Evolutionary conservation across 352 stramenopile genomes (phyloP).

Genomic region (Phytophthora capsici): DNA sequence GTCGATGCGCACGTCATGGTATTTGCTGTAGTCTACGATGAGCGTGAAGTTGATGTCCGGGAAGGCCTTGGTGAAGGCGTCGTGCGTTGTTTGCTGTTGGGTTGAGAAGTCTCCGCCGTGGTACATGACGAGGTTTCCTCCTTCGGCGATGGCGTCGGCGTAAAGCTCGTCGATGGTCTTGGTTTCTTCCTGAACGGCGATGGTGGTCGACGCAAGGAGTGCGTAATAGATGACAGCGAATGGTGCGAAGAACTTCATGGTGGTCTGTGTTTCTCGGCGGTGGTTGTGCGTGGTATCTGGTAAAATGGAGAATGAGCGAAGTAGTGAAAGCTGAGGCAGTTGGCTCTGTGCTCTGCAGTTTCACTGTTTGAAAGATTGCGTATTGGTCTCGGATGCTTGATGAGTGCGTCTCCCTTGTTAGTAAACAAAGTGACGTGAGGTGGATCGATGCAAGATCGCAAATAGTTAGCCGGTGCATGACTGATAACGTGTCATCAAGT

Average conservation of each 20-base stretch:
- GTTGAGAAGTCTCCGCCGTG: conserved; percentile 41
- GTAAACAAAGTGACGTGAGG: too few relatives aligned
- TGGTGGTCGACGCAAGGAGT: conserved; percentile 11
- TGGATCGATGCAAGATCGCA: too few relatives aligned
- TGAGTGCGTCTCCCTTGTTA: too few relatives aligned
- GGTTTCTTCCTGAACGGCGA: conserved; percentile 46
- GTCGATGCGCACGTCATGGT: conserved; percentile 66
- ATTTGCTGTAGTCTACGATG: conserved; percentile 65
- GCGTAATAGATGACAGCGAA: conserved; percentile 12
- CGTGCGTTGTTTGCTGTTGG: conserved; percentile 31
- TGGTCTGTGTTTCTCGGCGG: neutral
- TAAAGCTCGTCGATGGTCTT: conserved; percentile 55
- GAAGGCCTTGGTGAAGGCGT: conserved; percentile 41
- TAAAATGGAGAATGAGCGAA: conserved; percentile 21
- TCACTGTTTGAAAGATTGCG: too few relatives aligned
- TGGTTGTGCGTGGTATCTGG: neutral
- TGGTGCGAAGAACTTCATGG: conserved; percentile 21
- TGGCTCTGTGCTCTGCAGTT: neutral
- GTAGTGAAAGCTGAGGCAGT: neutral
- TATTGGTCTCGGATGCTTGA: too few relatives aligned
- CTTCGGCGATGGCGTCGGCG: conserved; percentile 55
- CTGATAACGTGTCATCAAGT: too few relatives aligned
- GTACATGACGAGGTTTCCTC: conserved; percentile 59
- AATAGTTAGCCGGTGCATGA: too few relatives aligned
- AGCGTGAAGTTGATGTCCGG: conserved; percentile 69